Conservation (phyloP, 768 basidiomycete genomes). For the Pulveroboletus frians region DNA sequence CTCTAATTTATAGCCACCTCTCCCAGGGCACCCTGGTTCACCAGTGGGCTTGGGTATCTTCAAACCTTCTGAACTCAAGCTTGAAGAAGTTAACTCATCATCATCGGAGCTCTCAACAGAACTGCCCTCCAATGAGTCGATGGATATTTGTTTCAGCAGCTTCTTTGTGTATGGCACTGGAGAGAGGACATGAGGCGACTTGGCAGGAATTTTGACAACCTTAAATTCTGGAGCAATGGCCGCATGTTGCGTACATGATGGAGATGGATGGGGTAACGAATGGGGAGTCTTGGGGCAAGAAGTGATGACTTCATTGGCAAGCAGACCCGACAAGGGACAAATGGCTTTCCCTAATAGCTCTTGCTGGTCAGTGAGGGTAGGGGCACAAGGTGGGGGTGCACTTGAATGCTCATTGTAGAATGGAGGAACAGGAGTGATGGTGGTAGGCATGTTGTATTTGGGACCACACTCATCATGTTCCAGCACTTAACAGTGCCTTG, state of each 20-base stretch:
- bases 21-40: conserved; percentile 19
- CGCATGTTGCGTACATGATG: too few species aligned
- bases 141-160: neutral
- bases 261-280: too few species aligned
- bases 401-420: conserved; percentile 1
- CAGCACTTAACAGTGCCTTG: neutral
- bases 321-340: neutral
- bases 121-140: neutral
- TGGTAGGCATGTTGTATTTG: neutral
- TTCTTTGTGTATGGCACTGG: neutral
- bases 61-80: conserved; percentile 3
- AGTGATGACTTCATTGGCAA: neutral
- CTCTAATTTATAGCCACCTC: conserved; percentile 24
- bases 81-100: neutral
- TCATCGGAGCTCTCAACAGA: neutral
- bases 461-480: neutral
- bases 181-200: neutral
- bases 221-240: neutral
- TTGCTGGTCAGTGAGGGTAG: neutral
- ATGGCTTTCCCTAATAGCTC: conserved; percentile 3
- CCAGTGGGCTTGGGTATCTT: conserved; percentile 26
- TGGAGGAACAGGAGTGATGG: neutral
- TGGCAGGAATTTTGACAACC: neutral
- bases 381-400: neutral
- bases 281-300: neutral